phyloP scores from a whole-genome alignment of 208 protist genomes.

The Acanthamoeba rhysodes region DNA sequence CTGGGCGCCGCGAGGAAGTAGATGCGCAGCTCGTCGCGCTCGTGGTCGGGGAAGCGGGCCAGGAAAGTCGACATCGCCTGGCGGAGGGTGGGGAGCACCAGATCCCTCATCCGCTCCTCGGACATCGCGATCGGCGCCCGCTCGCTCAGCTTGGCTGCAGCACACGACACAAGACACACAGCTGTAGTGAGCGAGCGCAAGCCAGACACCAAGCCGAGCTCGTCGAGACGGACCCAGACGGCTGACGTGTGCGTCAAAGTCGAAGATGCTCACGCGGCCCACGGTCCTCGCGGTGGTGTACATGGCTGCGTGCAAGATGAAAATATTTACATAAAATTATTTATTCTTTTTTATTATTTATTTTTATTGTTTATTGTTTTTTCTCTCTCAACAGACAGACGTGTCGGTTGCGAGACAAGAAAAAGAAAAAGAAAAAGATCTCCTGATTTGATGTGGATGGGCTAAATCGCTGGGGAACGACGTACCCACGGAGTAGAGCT shows the following conservation, averaged over 20 bases:
- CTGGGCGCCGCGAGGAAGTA: constrained; percentile 25
- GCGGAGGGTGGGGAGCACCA: constrained; percentile 37
- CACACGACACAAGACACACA: background rate
- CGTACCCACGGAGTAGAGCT: constrained; percentile 40
- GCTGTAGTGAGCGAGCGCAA: background rate
- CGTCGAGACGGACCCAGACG: background rate
- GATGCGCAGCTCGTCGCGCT: constrained; percentile 34
- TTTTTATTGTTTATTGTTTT: no score
- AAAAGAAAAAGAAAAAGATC: no score
- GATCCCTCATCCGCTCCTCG: background rate
- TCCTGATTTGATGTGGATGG: background rate
- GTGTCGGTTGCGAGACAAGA: no score
- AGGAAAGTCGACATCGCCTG: constrained; percentile 16
- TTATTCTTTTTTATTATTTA: no score
- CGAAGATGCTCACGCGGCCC: background rate
- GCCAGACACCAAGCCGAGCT: background rate
- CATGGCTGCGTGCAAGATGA: no score
- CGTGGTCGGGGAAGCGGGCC: background rate
- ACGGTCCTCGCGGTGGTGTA: constrained; percentile 36
- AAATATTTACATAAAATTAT: no score
- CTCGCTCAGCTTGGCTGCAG: constrained; percentile 54
- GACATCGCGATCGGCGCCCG: constrained; percentile 38
- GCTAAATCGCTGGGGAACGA: no score
- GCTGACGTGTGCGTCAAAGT: constrained; percentile 45
- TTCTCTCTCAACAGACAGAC: no score